These are phyloP conservation scores for Astragalus glycyphyllos DNA, from an alignment of 306 rosid species.

Conservation along the genomic window DNA sequence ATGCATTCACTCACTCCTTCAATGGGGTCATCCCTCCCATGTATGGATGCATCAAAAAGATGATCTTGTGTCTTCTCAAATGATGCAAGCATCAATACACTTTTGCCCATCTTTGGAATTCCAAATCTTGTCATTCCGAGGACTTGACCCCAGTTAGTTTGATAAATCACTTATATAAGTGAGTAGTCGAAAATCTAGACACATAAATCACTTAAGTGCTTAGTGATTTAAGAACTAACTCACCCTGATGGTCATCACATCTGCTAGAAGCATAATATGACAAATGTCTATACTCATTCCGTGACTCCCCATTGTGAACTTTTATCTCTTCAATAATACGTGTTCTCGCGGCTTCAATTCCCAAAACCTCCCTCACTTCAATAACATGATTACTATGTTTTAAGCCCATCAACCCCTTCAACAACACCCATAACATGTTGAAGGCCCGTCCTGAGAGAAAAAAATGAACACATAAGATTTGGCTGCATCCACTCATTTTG, in stretches of 20 bases:
- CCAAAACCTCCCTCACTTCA: slow-evolving; percentile 75
- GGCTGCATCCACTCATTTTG: too few relatives aligned
- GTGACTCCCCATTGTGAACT: slow-evolving; percentile 70
- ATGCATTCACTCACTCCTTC: too few relatives aligned
- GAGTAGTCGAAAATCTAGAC: slow-evolving; percentile 18
- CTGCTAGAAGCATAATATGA: slow-evolving; percentile 96
- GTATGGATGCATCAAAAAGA: too few relatives aligned
- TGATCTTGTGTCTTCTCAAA: slow-evolving; percentile 88
- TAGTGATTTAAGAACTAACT: slow-evolving; percentile 52
- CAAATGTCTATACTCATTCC: too few relatives aligned
- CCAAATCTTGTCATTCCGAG: slow-evolving; percentile 96
- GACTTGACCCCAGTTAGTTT: slow-evolving; percentile 76
- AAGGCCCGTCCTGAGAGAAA: slow-evolving; percentile 68
- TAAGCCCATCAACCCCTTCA: slow-evolving; percentile 82
- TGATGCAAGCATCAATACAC: slow-evolving; percentile 92
- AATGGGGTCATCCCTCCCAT: too few relatives aligned
- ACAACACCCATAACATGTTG: slow-evolving; percentile 76
- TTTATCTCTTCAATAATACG: slow-evolving; percentile 83
- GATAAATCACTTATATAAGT: slow-evolving; percentile 18
- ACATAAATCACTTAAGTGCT: slow-evolving; percentile 13
- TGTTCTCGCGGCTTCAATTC: slow-evolving; percentile 94
- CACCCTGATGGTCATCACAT: slow-evolving; percentile 87
- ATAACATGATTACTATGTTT: slow-evolving; percentile 78
- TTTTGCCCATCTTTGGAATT: slow-evolving; percentile 87
- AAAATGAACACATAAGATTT: slow-evolving; percentile 1